Evolutionary conservation across 352 stramenopile species (phyloP).

Genomic region (Blastocystis sp.): DNA sequence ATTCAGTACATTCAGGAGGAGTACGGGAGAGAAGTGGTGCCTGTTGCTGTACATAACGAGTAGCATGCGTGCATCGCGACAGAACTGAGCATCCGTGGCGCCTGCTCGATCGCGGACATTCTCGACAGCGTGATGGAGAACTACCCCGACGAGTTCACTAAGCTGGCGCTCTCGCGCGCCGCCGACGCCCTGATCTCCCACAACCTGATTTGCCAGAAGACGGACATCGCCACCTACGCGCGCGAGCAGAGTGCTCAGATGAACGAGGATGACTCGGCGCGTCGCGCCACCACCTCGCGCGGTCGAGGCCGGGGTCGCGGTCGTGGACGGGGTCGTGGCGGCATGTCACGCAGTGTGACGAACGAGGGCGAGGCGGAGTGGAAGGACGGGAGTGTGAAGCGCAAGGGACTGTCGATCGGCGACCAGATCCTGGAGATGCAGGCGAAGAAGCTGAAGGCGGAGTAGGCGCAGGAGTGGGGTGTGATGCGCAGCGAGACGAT

Average conservation of each 20-base stretch:
- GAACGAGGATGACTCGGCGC: background rate
- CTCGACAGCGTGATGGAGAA: conserved; percentile 1
- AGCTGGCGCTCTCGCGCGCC: background rate
- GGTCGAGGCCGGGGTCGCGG: background rate
- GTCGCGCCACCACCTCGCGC: background rate
- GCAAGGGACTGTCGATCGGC: background rate
- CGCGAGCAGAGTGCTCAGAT: background rate
- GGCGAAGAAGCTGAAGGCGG: conserved; percentile 21
- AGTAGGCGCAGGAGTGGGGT: background rate
- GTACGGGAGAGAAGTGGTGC: conserved; percentile 15
- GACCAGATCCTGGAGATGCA: conserved; percentile 23
- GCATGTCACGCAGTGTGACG: background rate
- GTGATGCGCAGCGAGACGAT: background rate
- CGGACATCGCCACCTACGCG: conserved; percentile 37
- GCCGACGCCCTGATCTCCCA: conserved; percentile 10
- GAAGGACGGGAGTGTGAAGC: background rate
- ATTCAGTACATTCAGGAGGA: conserved; percentile 55
- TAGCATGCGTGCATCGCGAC: conserved; percentile 33
- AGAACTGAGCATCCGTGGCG: conserved; percentile 28
- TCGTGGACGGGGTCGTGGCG: background rate
- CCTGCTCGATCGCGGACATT: conserved; percentile 13
- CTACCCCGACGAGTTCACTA: conserved; percentile 29
- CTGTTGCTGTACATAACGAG: background rate
- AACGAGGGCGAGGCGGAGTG: background rate
- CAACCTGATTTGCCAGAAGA: conserved; percentile 50